Base-by-base conservation (phyloP, 306 rosid genomes). In the Castanea mollissima region DNA sequence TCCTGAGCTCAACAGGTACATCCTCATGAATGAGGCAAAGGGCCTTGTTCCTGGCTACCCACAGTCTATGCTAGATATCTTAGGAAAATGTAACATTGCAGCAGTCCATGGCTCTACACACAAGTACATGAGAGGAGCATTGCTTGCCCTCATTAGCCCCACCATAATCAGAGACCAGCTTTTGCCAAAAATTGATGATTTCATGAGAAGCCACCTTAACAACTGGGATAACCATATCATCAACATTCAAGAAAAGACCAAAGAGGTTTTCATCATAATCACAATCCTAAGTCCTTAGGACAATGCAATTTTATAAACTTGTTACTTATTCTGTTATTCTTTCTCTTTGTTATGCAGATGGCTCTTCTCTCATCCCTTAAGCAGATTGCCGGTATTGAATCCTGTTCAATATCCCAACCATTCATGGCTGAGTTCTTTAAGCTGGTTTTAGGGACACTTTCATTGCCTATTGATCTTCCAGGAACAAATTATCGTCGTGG, bases 31-130 rank as follows among this genome's bases (percentile, higher is more conserved):
- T 84, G 98, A 96, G 86, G 78, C 97, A 55, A 93, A 91, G 79
- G 99, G 99, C 15, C 93, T 96, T 35, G 94, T 96, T 83, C 97
- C 99, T 71, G 99, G 99, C 2, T 96, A 96, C 82, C 99, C 99
- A 4, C 91, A 89, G 68, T 96, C 99, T 76, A 96, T 96, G 99
- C 82, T 93, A 19, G 98, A 96, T 75, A 90, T 96, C 69, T 84
- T 96, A 54, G 99, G 99, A 25, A 90, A 88, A 81, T 85, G 92
- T 76, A 96, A 96, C 77, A 96, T 96, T 80, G 98, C 97, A 51
- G 99, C 99, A 78, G 97, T 93, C 78, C 93, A 96, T 85, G 98
- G 99, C 89, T 85, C 92, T 86, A 86, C 97, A 9, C 99, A 96
- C 80, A 96, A 89, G 92, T 86, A 91, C 85, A 81, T 93, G 91